A percentile compares a stretch with the other conserved stretches of the same genome.
Evolutionary conservation across 768 basidiomycete species (phyloP).

Genomic region (Mycena maculata): DNA sequence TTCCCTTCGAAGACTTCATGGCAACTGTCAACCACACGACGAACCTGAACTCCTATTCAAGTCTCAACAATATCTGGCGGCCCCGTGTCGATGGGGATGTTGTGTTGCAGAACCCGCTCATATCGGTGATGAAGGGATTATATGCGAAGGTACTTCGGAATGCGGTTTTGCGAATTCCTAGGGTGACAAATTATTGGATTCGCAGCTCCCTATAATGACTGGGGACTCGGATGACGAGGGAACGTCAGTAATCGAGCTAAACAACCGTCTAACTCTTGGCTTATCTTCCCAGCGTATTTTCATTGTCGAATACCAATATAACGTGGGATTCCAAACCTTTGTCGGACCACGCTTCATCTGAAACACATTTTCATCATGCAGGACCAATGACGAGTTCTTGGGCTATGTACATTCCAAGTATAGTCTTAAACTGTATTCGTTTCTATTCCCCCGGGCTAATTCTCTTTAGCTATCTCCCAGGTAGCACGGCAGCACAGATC

Average conservation of each 20-base stretch:
- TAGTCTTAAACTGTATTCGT: background rate
- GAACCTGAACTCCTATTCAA: conserved; percentile 43
- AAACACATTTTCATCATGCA: background rate
- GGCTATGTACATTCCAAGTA: conserved; percentile 22
- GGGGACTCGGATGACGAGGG: conserved; percentile 25
- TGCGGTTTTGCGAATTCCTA: background rate
- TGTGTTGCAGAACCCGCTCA: background rate
- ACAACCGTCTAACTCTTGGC: background rate
- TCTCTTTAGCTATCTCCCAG: conserved; percentile 9
- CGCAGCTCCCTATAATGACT: conserved; percentile 19
- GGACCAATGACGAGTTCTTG: conserved; percentile 30
- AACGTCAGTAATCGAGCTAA: background rate
- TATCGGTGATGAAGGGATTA: background rate
- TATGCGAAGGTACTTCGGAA: background rate
- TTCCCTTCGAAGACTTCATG: conserved; percentile 44
- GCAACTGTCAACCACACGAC: conserved; percentile 48
- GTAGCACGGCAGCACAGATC: conserved; percentile 9
- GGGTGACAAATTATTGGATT: no score
- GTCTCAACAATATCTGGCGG: conserved; percentile 47
- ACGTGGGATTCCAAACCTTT: background rate
- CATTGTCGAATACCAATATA: conserved; percentile 11
- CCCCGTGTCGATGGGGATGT: conserved; percentile 35
- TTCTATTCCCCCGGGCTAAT: background rate
- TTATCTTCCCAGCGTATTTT: conserved; percentile 12
- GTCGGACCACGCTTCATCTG: no score